Base-by-base conservation (phyloP, 1,284 basidiomycete species). In the Moniliella sp. region DNA sequence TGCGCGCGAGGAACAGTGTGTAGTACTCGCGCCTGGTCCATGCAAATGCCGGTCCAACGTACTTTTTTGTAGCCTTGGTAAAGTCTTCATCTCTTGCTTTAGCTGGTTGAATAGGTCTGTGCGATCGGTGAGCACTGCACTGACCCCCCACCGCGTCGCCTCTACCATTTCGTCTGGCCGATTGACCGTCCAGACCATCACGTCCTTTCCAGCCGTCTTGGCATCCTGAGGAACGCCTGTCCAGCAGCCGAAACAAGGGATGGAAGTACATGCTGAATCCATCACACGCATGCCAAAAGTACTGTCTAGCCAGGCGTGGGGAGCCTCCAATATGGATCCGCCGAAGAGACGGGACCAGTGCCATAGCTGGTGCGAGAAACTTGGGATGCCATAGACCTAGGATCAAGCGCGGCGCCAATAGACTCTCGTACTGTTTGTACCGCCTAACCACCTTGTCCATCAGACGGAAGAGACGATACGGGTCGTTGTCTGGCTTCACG, bases 151-250 rank as follows among this genome's bases (percentile, higher is more conserved):
- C 44, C 82, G 67, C 12, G 78, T 76, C 39, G 80, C 82, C 70
- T 93, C 80, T 66, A 88, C 77, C 86, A 97, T 93, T 57, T 88
- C 76, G 38, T 74, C 72, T 7, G 74, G 72, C 29, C 76, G 70
- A 58, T 94, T 97, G 17, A 94, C 86, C 0, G 88, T 97, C 91
- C 91, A 97, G 8, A 86, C 81, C 70, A 84, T 48, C 28, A 93
- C 50, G 49, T 71, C 71, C 69, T 99, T 99, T 14, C 77, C 77
- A 0, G 71, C 74, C 11, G 57, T 64, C 56, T 73, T 74, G 61
- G 80, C 84, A 41, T 86, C 77, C 67, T 63, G 34, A 76, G 66
- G 63, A 94, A 94, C 44, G 70, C 72, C 45, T 50, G 57, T 15
- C 65, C 68, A 40, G 83, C 82, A 10, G 65, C 59, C 1, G 73